Base-by-base conservation (phyloP, 805 yeast species). In the Myxozyma nipponensis region DNA sequence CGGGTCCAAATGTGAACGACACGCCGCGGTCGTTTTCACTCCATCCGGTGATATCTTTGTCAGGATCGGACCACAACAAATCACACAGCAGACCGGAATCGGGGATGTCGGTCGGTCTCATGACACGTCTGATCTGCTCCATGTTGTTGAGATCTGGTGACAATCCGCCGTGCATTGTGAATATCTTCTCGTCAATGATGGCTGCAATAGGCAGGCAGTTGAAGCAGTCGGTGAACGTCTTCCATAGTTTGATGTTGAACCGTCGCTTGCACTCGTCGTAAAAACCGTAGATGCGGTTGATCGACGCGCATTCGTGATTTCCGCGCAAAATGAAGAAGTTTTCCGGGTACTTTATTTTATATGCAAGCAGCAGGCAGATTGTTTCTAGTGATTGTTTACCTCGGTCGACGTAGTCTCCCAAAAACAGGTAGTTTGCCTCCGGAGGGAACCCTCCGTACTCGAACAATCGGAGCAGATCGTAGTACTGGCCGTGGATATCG, bases 381-480 rank as follows among this genome's bases (percentile, higher is more conserved):
- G 98, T 91, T 71, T 91, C 98, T 62, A 91, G 74, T 26, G 96
- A 86, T 74, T 91, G 98, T 69, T 90, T 89, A 66, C 98, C 98
- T 77, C 98, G 84, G 74, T 91, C 98, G 59, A 91, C 98, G 67
- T 91, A 91, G 76, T 91, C 98, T 59, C 98, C 98, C 54, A 91
- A 72, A 67, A 91, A 91, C 64, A 91, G 74, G 74, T 91, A 91
- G 74, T 91, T 91, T 17, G 98, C 95, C 69, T 91, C 97, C 10
- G 98, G 98, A 1, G 98, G 98, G 77, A 93, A 91, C 1, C 97
- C 98, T 62, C 98, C 97, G 66, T 90, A 90, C 73, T 91, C 98
- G 65, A 91, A 91, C 63, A 91, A 78, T 72, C 98, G 84, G 68
- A 91, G 77, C 64, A 91, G 79, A 71, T 91, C 98, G 67, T 91